Conservation (phyloP, 1,284 basidiomycete species). For the Erythrobasidium hasegawianum region DNA sequence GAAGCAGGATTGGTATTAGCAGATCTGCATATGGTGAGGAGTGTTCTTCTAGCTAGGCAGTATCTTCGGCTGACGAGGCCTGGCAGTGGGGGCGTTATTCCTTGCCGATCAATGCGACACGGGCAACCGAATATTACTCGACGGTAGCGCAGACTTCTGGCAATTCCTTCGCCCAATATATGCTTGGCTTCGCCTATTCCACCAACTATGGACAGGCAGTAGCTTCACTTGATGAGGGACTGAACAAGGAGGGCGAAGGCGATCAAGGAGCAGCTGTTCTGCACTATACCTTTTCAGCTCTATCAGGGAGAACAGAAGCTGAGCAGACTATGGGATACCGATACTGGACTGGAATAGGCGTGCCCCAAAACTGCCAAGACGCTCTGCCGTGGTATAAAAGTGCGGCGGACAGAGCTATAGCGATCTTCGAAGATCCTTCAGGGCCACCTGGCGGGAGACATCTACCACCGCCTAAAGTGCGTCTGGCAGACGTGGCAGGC, state of each 20-base stretch:
- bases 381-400: slow-evolving; percentile 82
- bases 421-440: slow-evolving; percentile 59
- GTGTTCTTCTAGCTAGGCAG: neutral
- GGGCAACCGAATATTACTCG: slow-evolving; percentile 49
- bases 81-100: slow-evolving; percentile 36
- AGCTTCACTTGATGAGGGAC: slow-evolving; percentile 53
- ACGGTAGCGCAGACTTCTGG: slow-evolving; percentile 64
- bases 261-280: slow-evolving; percentile 63
- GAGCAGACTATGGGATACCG: slow-evolving; percentile 91
- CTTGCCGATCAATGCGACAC: slow-evolving; percentile 57
- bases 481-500: slow-evolving; percentile 82
- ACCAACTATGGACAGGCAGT: slow-evolving; percentile 58
- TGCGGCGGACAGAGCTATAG: slow-evolving; percentile 76
- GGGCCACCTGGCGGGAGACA: slow-evolving; percentile 89
- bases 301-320: slow-evolving; percentile 77
- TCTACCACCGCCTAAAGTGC: slow-evolving; percentile 73
- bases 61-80: slow-evolving; percentile 29
- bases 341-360: slow-evolving; percentile 92
- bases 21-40: slow-evolving; percentile 64
- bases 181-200: slow-evolving; percentile 79
- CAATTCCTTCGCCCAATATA: slow-evolving; percentile 76
- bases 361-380: slow-evolving; percentile 67
- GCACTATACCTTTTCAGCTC: slow-evolving; percentile 88
- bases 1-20: slow-evolving; percentile 72
- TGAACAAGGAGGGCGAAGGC: slow-evolving; percentile 55